Base-by-base conservation (phyloP, 768 basidiomycete species). In the Jaapia argillacea region DNA sequence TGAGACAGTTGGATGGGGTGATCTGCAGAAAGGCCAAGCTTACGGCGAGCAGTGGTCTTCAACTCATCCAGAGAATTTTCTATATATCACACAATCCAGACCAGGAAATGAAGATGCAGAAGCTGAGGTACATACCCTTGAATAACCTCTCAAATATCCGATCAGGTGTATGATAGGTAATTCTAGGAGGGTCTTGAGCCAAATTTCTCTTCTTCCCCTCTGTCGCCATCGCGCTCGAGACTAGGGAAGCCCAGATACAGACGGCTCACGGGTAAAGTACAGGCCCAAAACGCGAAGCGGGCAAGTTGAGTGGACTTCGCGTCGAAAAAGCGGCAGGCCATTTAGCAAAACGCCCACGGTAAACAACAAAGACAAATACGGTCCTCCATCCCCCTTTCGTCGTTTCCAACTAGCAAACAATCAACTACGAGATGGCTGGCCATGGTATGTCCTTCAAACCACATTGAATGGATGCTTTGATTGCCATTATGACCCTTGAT, bases 11-110 rank as follows among this genome's bases (percentile, higher is more conserved):
- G 58, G 14, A 74, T 47, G 4, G 51, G 20, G 4, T 63, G 53
- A 36, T 66, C 61, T 0, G 57, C 45, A 16, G 63, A 48, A 2
- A 88, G 63, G 2, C 66, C 65, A 16, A 89, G 66, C 59, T 87
- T 89, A 47, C 62, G 70, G 36, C 75, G 67, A 22, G 84, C 77
- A 4, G 74, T 70, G 23, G 67, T 57, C 51, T 73, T 76, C 48
- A 78, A 68, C 41, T 77, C 74, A 2, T 67, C 64, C 24, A 87
- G 67, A 16, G 80, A 77, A 16, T 67, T 60, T 51, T 86, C 85
- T 88, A 52, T 43, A 40, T 18, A 31, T n/a, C 27, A 7, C 39
- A 14, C 33, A 27, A 41, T 38, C 22, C 21, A 18, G 24, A 14
- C 41, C 46, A 56, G 45, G 41, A 43, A 25, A 21, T 26, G 21